phyloP scores from a whole-genome alignment of 2,329 filamentous ascomycete genomes.

The Arthrobotrys entomopaga region DNA sequence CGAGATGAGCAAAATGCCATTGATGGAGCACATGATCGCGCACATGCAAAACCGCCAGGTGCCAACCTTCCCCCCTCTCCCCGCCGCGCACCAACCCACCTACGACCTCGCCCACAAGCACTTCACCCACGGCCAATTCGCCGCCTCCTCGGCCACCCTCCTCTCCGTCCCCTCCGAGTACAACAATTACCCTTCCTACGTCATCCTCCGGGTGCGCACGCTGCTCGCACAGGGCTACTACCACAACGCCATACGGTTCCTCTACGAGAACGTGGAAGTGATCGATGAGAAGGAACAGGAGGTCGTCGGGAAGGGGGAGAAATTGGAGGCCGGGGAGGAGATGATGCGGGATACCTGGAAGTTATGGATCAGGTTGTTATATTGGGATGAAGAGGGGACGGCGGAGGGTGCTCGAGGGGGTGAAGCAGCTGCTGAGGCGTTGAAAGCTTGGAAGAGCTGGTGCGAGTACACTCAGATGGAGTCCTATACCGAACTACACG shows the following conservation, averaged over 20 bases:
- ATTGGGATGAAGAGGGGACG: conserved; percentile 52
- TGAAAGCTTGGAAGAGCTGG: conserved; percentile 48
- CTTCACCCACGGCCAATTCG: conserved; percentile 52
- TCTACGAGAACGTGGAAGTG: conserved; percentile 45
- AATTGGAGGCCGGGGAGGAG: conserved; percentile 43
- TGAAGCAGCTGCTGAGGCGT: conserved; percentile 28
- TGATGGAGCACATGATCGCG: conserved; percentile 54
- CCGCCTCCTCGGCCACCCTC: conserved; percentile 43
- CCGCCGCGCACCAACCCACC: conserved; percentile 41
- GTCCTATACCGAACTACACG: conserved; percentile 41
- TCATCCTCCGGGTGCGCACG: conserved; percentile 41
- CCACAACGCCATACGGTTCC: conserved; percentile 40
- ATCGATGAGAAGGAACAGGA: conserved; percentile 46
- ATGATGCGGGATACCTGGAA: conserved; percentile 52
- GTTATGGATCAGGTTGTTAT: conserved; percentile 47
- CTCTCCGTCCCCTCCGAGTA: conserved; percentile 44
- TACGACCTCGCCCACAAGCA: conserved; percentile 30
- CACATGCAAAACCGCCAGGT: conserved; percentile 53
- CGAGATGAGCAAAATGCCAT: conserved; percentile 16
- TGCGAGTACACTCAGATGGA: conserved; percentile 53
- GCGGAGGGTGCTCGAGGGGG: conserved; percentile 21
- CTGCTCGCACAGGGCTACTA: conserved; percentile 50
- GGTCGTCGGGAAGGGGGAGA: conserved; percentile 6
- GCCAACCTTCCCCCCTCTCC: conserved; percentile 41
- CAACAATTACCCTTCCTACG: conserved; percentile 47